Base-by-base conservation (phyloP, 2,329 filamentous ascomycete species). In the Myriosclerotinia curreyana region DNA sequence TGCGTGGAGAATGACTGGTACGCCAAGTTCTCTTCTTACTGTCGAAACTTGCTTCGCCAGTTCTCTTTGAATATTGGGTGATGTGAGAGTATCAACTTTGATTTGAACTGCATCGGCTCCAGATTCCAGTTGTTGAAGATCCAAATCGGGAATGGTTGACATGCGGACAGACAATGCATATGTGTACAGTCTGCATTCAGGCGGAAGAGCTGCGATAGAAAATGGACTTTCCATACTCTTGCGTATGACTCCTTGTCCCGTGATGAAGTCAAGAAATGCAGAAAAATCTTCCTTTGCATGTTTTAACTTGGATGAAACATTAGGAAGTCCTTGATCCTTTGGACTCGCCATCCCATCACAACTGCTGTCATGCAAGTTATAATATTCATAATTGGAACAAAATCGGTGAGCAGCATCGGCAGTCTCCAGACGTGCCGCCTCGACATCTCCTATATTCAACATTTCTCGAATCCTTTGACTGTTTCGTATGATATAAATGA, bases 401-500 rank as follows among this genome's bases (percentile, higher is more conserved):
- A 73, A 77, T 12, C 79, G 74, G 66, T 82, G 80, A 28, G 77
- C 74, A 1, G 77, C 71, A 68, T 81, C 79, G 17, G 78, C 79
- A 20, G 76, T 74, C 46, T 77, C 76, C 6, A 81, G 72, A 17
- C 79, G 72, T 28, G 76, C 74, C 12, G 77, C 75, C 8, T 79
- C 76, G 28, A 77, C 75, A 17, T 79, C 77, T 50, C 77, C 77
- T 15, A 81, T 69, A 2, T 77, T 77, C 9, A 81, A 71, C 36
- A 81, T 68, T 15, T 68, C 64, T 65, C 86, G 84, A 60, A 92
- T 86, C 59, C 86, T 86, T 60, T 82, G 77, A 7, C 83, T 77
- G 68, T 91, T 88, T 56, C 90, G 82, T 31, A 86, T 79, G 44
- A 92, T 78, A 67, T 91, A 87, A 28, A 93, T 83, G 20, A 93